phyloP scores from a whole-genome alignment of 495 filamentous ascomycete species.

The Pyrenula aspistea region DNA sequence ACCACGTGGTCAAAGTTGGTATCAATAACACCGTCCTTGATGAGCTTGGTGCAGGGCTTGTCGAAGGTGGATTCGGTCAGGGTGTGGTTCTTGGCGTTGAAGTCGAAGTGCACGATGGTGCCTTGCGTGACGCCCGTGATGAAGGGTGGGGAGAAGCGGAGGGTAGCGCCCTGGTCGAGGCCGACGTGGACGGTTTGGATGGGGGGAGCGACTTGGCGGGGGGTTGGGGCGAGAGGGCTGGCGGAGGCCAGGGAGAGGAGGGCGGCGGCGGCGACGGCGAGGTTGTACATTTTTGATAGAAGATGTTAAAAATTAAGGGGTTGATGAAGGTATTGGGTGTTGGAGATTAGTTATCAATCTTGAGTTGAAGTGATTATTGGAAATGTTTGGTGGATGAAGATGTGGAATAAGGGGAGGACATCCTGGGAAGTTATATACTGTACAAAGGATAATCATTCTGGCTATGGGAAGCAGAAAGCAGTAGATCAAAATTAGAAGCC shows the following conservation, averaged over 20 bases:
- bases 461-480: not conserved
- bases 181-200: constrained; percentile 7
- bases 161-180: not conserved
- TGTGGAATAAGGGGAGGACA: not conserved
- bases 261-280: constrained; percentile 33
- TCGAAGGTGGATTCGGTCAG: constrained; percentile 12
- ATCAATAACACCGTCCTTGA: constrained; percentile 3
- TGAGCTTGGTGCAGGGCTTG: constrained; percentile 9
- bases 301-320: not conserved
- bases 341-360: not conserved
- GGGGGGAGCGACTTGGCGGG: not conserved
- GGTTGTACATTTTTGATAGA: not conserved
- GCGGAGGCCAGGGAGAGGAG: constrained; percentile 32
- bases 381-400: not conserved
- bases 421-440: not conserved
- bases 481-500: not conserved
- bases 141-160: constrained; percentile 7
- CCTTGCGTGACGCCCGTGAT: constrained; percentile 2
- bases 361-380: not conserved
- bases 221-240: not conserved
- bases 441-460: not conserved
- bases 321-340: not conserved
- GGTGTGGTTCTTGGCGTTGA: constrained; percentile 15
- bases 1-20: constrained; percentile 5
- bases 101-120: constrained; percentile 13